Evolutionary conservation across 495 filamentous ascomycete species (phyloP).

Genomic region (Penicillium waksmanii): DNA sequence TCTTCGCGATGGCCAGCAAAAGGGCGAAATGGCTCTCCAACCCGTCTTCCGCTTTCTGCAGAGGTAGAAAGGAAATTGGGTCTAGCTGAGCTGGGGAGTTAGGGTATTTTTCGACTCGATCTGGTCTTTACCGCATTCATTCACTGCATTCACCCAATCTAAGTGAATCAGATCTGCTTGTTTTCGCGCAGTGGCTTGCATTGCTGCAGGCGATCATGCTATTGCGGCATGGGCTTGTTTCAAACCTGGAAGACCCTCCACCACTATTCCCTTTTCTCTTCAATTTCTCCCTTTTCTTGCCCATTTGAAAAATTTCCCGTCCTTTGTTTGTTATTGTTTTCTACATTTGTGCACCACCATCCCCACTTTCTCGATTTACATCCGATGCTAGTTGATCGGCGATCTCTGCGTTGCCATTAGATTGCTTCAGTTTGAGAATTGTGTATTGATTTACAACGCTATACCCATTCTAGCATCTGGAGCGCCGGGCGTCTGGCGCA

Average conservation of each 20-base stretch:
- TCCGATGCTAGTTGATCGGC: conserved; percentile 6
- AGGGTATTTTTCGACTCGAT: no score
- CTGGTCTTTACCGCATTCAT: no score
- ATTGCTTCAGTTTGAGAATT: conserved; percentile 17
- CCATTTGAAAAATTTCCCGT: not conserved
- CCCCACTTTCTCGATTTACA: not conserved
- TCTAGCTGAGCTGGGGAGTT: not conserved
- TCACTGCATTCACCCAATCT: conserved; percentile 8
- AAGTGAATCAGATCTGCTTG: conserved; percentile 2
- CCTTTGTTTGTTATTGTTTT: conserved; percentile 1
- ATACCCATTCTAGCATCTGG: conserved; percentile 32
- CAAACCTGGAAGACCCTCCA: not conserved
- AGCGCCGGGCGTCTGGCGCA: conserved; percentile 28
- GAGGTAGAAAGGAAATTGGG: no score
- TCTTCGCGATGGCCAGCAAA: conserved; percentile 38
- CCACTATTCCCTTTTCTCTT: not conserved
- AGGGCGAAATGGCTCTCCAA: conserved; percentile 33
- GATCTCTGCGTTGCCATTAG: conserved; percentile 16
- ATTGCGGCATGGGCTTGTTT: conserved; percentile 1
- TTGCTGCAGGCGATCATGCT: conserved; percentile 24
- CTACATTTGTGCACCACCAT: conserved; percentile 1
- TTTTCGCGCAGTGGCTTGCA: conserved; percentile 13
- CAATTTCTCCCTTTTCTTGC: not conserved
- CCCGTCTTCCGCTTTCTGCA: conserved; percentile 34
- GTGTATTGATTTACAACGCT: conserved; percentile 23